Base-by-base conservation (phyloP, 164 flowering plant species). In the Tetrastigma voinierianum region DNA sequence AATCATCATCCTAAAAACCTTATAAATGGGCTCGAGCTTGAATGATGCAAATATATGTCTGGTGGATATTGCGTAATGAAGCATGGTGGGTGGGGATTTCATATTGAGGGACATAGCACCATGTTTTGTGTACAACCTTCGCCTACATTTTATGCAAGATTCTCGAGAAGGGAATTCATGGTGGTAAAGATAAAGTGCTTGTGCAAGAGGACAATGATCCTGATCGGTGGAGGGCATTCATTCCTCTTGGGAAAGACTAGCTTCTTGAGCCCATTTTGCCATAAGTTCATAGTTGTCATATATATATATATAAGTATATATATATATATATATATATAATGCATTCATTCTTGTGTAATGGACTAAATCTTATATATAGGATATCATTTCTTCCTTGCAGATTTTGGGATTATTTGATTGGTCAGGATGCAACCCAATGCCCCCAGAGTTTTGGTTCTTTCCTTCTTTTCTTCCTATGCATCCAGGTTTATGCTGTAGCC, bases 241-340 rank as follows among this genome's bases (percentile, higher is more conserved):
- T 82, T n/a, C 83, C 86, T 15, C 83, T 85, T 2, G 86, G 89
- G 89, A 55, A 85, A 85, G 71, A 81, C 80, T 44, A 82, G 86
- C 85, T 83, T 85, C 21, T 72, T 85, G n/a, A 69, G n/a, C n/a
- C n/a, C n/a, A n/a, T n/a, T n/a, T n/a, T n/a, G n/a, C n/a, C n/a
- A n/a, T n/a, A n/a, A n/a, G n/a, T 24, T 64, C 2, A 7, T 49
- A 48, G 14, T 32, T 6, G 17, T 43, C 9, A 0, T 49, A 32
- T 40, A 46, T 69, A 46, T n/a, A n/a, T n/a, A n/a, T n/a, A n/a
- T n/a, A n/a, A n/a, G n/a, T n/a, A n/a, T n/a, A n/a, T n/a, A n/a
- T n/a, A n/a, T n/a, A n/a, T n/a, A n/a, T n/a, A n/a, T n/a, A n/a
- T n/a, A n/a, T n/a, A n/a, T n/a, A n/a, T n/a, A n/a, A n/a, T n/a